Percentiles rank a stretch among this genome's conserved stretches.
These are phyloP conservation scores for Lolium perenne DNA, from an alignment of 176 grass and related monocot genomes.

Conservation along the genomic window DNA sequence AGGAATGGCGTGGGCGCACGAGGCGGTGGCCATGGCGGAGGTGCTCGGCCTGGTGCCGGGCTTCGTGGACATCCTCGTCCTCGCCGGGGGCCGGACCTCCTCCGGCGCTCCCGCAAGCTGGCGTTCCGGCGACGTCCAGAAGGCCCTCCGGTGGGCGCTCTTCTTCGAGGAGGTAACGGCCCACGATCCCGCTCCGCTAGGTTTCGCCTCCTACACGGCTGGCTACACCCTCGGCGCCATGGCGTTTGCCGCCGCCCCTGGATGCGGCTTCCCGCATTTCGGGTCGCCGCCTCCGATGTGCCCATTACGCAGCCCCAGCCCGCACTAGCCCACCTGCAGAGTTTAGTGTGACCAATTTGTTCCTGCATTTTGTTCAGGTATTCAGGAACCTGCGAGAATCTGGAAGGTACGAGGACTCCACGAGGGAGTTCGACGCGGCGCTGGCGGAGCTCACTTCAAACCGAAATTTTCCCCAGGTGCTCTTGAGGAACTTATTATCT, in stretches of 20 bases:
- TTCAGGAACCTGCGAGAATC: slow-evolving; percentile 57
- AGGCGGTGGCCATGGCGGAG: slow-evolving; percentile 53
- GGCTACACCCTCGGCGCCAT: not conserved
- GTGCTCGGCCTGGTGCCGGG: slow-evolving; percentile 57
- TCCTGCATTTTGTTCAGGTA: slow-evolving; percentile 52
- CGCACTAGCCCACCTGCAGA: not conserved
- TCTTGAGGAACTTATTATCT: not conserved
- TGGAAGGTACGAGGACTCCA: slow-evolving; percentile 56
- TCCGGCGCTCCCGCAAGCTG: slow-evolving; percentile 56
- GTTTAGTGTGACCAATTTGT: not conserved
- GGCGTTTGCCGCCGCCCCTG: not conserved
- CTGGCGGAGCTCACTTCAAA: slow-evolving; percentile 55
- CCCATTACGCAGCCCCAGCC: not conserved
- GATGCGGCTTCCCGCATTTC: not conserved
- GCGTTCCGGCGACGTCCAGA: slow-evolving; percentile 55
- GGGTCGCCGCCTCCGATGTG: not conserved
- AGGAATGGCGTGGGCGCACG: slow-evolving; percentile 62
- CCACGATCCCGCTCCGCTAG: slow-evolving; percentile 21
- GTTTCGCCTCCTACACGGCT: not conserved
- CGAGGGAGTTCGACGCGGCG: slow-evolving; percentile 64
- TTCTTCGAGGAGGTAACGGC: slow-evolving; percentile 70
- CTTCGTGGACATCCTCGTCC: slow-evolving; percentile 80
- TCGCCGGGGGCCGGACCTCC: slow-evolving; percentile 70
- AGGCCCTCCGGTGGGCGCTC: slow-evolving; percentile 62
- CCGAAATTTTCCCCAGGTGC: slow-evolving; percentile 71